Percentiles rank a stretch among this genome's conserved stretches.
These are phyloP conservation scores for Peniophora sp. DNA, from an alignment of 1,284 basidiomycete species.

Conservation along the genomic window DNA sequence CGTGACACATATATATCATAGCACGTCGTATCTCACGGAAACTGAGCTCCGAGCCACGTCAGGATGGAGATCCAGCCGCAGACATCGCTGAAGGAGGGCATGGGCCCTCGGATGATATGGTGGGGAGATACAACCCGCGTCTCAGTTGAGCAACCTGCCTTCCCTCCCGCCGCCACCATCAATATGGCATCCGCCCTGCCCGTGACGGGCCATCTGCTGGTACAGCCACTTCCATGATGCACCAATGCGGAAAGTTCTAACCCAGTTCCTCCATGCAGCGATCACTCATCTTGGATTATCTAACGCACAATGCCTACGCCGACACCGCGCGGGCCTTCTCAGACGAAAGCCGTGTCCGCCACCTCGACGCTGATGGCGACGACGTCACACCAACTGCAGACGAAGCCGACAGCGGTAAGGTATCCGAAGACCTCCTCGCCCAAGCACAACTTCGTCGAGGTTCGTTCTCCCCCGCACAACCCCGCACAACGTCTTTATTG, in stretches of 20 bases:
- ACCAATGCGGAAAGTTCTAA: no score
- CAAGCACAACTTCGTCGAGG: conserved; percentile 51
- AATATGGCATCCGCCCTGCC: no score
- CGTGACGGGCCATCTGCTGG: no score
- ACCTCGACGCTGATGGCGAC: conserved; percentile 63
- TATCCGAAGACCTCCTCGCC: conserved; percentile 35
- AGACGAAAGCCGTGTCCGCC: conserved; percentile 50
- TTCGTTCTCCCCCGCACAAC: conserved; percentile 24
- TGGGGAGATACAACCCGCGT: no score
- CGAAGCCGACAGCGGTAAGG: conserved; percentile 19
- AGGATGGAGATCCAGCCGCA: conserved; percentile 73
- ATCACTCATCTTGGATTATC: conserved; percentile 73
- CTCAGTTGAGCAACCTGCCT: no score
- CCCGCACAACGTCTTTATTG: no score
- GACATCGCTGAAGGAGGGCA: conserved; percentile 28
- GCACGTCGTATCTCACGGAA: conserved; percentile 60
- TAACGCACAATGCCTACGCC: conserved; percentile 67
- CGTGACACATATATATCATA: conserved; percentile 4
- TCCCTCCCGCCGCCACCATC: no score
- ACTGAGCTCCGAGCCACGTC: conserved; percentile 89
- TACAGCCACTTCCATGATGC: no score
- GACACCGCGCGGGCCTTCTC: conserved; percentile 66
- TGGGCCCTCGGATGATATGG: neutral
- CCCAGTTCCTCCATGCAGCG: conserved; percentile 34
- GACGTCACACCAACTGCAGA: conserved; percentile 34